Evolutionary conservation across 2,329 filamentous ascomycete genomes (phyloP).

Genomic region (Pestalotiopsis sp.): DNA sequence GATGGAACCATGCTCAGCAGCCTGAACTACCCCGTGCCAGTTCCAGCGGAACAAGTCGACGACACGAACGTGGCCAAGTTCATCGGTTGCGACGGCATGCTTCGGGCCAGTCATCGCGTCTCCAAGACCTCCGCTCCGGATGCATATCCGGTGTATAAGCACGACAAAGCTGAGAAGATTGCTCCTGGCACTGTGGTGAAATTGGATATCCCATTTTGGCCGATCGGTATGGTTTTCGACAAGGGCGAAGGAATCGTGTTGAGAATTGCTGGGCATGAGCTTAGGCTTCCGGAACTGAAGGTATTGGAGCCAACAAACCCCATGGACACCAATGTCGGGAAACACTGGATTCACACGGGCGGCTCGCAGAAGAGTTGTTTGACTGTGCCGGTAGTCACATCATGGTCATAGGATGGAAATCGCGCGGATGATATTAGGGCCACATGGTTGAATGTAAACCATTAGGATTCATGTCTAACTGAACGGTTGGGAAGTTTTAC

Average conservation of each 20-base stretch:
- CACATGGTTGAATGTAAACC: too few species aligned
- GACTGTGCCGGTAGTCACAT: conserved; percentile 2
- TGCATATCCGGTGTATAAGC: not conserved
- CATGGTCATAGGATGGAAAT: too few species aligned
- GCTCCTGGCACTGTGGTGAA: conserved; percentile 17
- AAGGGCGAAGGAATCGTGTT: conserved; percentile 25
- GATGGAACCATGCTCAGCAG: conserved; percentile 19
- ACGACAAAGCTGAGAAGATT: conserved; percentile 14
- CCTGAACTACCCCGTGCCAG: conserved; percentile 18
- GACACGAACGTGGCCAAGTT: conserved; percentile 22
- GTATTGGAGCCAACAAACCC: not conserved
- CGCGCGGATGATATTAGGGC: too few species aligned
- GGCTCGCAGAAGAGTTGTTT: not conserved
- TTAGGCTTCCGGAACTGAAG: conserved; percentile 18
- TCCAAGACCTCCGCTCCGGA: not conserved
- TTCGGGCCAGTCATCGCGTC: conserved; percentile 20
- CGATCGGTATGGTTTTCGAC: conserved; percentile 26
- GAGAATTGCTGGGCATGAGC: conserved; percentile 25
- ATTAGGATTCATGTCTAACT: too few species aligned
- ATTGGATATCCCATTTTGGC: conserved; percentile 25
- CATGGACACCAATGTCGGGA: conserved; percentile 3
- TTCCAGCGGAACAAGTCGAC: conserved; percentile 19
- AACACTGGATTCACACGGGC: conserved; percentile 5
- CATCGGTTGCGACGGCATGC: conserved; percentile 24
- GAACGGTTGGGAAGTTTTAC: too few species aligned